A percentile compares a stretch with the other conserved stretches of the same genome.
Conservation (phyloP, 306 rosid species). For the Geum urbanum region DNA sequence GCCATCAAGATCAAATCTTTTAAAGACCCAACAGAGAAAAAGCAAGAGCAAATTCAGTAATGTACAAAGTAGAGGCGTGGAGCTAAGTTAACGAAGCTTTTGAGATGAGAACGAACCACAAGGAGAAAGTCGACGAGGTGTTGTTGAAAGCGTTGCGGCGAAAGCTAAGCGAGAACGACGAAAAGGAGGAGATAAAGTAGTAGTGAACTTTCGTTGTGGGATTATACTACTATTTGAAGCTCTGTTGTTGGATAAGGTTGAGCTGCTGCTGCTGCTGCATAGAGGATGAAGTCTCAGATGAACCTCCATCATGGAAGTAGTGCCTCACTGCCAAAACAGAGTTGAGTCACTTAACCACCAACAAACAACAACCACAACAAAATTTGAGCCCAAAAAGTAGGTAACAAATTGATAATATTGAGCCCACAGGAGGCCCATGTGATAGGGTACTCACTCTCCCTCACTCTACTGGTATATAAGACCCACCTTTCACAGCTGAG, state of each 20-base stretch:
- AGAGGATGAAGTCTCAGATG: conserved; percentile 31
- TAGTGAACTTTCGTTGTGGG: conserved; percentile 7
- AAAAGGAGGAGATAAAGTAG: conserved; percentile 6
- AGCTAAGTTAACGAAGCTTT: too few relatives aligned
- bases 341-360: too few relatives aligned
- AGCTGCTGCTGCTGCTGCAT: conserved; percentile 23
- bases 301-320: conserved; percentile 35
- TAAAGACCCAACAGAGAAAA: too few relatives aligned
- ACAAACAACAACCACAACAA: too few relatives aligned
- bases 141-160: conserved; percentile 20
- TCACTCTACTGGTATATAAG: background rate
- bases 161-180: conserved; percentile 23
- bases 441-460: background rate
- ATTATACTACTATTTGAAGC: conserved; percentile 6
- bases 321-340: too few relatives aligned
- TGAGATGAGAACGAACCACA: conserved; percentile 29
- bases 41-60: too few relatives aligned
- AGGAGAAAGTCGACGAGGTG: conserved; percentile 25
- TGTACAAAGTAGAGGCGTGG: too few relatives aligned
- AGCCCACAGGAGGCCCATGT: background rate
- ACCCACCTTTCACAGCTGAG: background rate
- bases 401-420: too few relatives aligned
- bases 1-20: too few relatives aligned
- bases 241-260: conserved; percentile 14
- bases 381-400: too few relatives aligned